Evolutionary conservation across 495 filamentous ascomycete species (phyloP), one percentile per base, ranked within the genome.

Genomic region (Durotheca rogersii): DNA sequence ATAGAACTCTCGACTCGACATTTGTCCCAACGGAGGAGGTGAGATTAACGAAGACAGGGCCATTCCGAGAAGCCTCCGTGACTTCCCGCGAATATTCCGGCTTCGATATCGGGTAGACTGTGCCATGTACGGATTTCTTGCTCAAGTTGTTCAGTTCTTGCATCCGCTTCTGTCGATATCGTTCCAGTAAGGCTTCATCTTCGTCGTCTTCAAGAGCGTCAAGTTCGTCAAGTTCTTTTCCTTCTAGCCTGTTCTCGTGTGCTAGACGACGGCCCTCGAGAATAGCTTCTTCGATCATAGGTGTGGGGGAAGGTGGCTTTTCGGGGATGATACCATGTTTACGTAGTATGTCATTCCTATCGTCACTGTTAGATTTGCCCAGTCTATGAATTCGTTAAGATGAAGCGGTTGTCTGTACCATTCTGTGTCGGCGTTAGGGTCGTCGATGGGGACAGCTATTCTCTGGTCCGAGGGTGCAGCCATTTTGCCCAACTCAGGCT

Each of bases 381-480:
- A n/a, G n/a, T n/a, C n/a, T n/a, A n/a, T n/a, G n/a, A n/a, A n/a
- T n/a, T n/a, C n/a, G n/a, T n/a, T n/a, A n/a, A n/a, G n/a, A n/a
- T n/a, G n/a, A n/a, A n/a, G n/a, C n/a, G n/a, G n/a, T 43, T 27
- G 1, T 15, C 44, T 65, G 44, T 74, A 95, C 93, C 93, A 98
- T 85, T 98, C 93, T 29, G 93, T 98, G 67, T 98, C 93, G 53
- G 89, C 93, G 66, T 96, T 94, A 23, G 91, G 91, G 65, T 97
- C 84, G 63, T 92, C 88, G 56, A 98, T 86, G 41, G 93, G 89
- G 40, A 96, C 94, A 54, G 69, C 69, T 47, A 81, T 80, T 35
- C 78, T 71, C 52, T 81, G 72, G 20, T 90, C 85, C 49, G 79
- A 65, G 11, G 85, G 86, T 51, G 83, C 79, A 41, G 88, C 84